Percentiles rank a stretch among this genome's conserved stretches.
These are phyloP conservation scores for Teunomyces kruisii DNA, from an alignment of 805 yeast species.

Conservation along the genomic window DNA sequence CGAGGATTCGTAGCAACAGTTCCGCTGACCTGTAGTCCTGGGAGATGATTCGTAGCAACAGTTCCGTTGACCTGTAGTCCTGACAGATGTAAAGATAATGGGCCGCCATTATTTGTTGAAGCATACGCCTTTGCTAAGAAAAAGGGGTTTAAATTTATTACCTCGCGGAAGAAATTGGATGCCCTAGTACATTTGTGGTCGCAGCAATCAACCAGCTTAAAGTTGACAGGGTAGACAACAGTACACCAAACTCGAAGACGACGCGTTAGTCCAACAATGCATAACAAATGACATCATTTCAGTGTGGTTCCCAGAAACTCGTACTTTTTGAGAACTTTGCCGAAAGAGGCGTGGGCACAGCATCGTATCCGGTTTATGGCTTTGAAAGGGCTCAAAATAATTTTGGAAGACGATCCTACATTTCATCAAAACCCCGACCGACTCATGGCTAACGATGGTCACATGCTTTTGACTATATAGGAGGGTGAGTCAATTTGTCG, in stretches of 20 bases:
- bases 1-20: no score
- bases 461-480: background rate
- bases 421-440: background rate
- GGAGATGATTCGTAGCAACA: no score
- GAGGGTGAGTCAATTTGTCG: background rate
- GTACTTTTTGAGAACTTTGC: conserved; percentile 24
- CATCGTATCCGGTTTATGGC: background rate
- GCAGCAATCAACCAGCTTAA: background rate
- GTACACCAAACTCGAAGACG: background rate
- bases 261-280: conserved; percentile 15
- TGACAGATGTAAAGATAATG: no score
- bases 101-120: conserved; percentile 26
- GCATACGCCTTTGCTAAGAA: conserved; percentile 15
- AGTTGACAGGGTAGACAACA: background rate
- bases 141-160: background rate
- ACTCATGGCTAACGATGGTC: background rate
- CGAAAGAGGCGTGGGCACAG: conserved; percentile 7
- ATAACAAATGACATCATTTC: conserved; percentile 15
- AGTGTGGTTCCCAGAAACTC: conserved; percentile 32
- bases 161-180: background rate
- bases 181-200: background rate
- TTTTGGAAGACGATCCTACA: background rate
- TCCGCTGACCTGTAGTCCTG: no score
- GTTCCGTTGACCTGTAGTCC: no score
- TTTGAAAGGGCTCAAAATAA: background rate